Base-by-base conservation (phyloP, 352 stramenopile species). In the Globisporangium recalcitrans region DNA sequence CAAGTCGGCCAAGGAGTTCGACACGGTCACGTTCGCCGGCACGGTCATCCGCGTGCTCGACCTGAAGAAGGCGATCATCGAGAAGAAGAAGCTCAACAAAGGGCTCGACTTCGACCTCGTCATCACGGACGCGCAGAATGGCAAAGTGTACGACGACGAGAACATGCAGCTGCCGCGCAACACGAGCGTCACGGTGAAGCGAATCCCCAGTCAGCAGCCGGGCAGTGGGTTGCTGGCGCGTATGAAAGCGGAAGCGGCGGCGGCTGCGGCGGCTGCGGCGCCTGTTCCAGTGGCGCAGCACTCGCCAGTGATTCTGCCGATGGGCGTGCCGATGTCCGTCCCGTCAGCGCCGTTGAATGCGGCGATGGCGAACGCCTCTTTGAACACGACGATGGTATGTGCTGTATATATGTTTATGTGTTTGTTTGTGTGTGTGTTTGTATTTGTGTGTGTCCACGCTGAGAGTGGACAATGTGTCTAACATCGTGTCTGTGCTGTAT, bases 31-130 rank as follows among this genome's bases (percentile, higher is more conserved):
- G 46, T 94, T 96, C 57, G 71, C 82, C 5, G 87, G 87, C 63
- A 83, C 85, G 11, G 82, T 92, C 48, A 96, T 96, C 71, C 83
- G 85, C 62, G 83, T 96, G 52, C 60, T 95, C 32, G 87, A 96
- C 71, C 75, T 97, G n/a, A 97, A 97, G 75, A 91, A 95, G 65
- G 88, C 88, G 31, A 97, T 97, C 62, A 91, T 97, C 47, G 90
- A 97, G 52, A 91, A 96, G 70, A 97, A 97, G 73, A 95, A 96
- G 59, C 79, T 97, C 26, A 84, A 85, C 63, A 97, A 97, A 59
- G 90, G 90, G 0, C 79, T 97, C 47, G 90, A 97, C 64, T 96
- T 97, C 57, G 90, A 97, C 58, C 76, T 97, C 3, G 85, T 95
- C 0, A 94, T 97, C 70, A 95, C 89, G 21, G 92, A 97, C 70